Evolutionary conservation across 805 yeast genomes (phyloP), one percentile per base, ranked within the genome.

Genomic region (Zygosaccharomyces bisporus): DNA sequence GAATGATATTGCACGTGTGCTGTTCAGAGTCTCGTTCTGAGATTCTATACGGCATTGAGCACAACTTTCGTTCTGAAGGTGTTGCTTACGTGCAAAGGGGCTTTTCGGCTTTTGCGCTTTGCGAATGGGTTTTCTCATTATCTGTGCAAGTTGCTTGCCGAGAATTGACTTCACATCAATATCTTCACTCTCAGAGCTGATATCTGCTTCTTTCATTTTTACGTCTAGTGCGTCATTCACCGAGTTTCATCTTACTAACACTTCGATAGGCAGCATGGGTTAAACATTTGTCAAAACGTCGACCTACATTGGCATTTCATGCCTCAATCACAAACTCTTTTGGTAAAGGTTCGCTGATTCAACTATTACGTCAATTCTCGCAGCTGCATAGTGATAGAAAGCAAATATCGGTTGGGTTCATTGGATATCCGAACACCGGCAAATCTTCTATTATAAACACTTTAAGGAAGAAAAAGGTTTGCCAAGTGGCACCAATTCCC

Each of bases 351-450:
- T 86, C 96, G 21, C 74, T 91, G 60, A 91, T 91, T 62, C 97
- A 93, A 69, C 74, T 91, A 47, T 71, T 91, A 56, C 81, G 99
- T 66, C 99, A 91, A 70, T 93, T 90, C 59, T 85, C 96, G 3
- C 76, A 87, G 27, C 72, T 91, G 52, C 98, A 91, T 64, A 75
- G 84, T 44, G 99, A 91, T 64, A 82, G 97, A 69, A 85, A 89
- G 64, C 99, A 91, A 67, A 89, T 91, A 43, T 89, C 97, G 16
- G 96, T 91, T 46, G 99, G 99, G 2, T 86, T 91, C 58, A 90
- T 91, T 61, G 99, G 99, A 12, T 91, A 93, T 64, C 99, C 99
- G 54, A 91, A 91, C 63, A 85, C 96, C n/a, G 99, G 99, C 54
- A 91, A 91, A 64, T 91, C 98, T 1, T 86, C 96, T 33, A 88